Evolutionary conservation across 2,329 filamentous ascomycete genomes (phyloP), one percentile per base, ranked within the genome.

Genomic region (Decorospora gaudefroyi): DNA sequence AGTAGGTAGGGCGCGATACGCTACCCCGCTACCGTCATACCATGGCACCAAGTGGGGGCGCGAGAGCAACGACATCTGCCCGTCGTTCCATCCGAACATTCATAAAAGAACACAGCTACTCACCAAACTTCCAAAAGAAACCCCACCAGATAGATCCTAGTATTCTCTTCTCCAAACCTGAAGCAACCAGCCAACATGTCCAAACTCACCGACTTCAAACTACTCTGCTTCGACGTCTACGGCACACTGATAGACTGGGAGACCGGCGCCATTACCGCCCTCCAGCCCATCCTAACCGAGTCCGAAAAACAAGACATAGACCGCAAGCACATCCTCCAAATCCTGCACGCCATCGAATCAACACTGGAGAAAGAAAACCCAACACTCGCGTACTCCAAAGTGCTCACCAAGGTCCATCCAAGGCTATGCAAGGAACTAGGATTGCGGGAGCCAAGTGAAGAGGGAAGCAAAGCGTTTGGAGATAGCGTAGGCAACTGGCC

Each of bases 211-310:
- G 61, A 72, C 39, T 78, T 75, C 64, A 71, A 70, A 16, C 69
- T 81, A 46, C 79, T 89, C 35, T 84, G 82, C 59, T 90, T 91
- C 70, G 87, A 92, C 70, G 83, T 87, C 73, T 91, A 88, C 68
- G 87, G 87, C 67, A 92, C 88, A 0, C 78, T 91, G 3, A 81
- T 91, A 48, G 86, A 91, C 74, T 90, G 86, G 86, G 85, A 90
- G 66, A 65, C 73, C n/a, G 86, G 86, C 46, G 78, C 89, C 43
- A 68, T 78, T 37, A 53, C 68, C 2, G 75, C 78, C 3, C 75
- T 90, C 1, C 62, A 75, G 16, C 75, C 79, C 0, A 61, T 81
- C 9, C 69, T 81, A 22, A 63, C 75, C 18, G 58, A 53, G n/a
- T 49, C 49, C 27, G 40, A 41, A 23, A 58, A 60, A n/a, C 32